Base-by-base conservation (phyloP, 192 early-diverging fungal genomes). In the Geosiphon pyriformis region DNA sequence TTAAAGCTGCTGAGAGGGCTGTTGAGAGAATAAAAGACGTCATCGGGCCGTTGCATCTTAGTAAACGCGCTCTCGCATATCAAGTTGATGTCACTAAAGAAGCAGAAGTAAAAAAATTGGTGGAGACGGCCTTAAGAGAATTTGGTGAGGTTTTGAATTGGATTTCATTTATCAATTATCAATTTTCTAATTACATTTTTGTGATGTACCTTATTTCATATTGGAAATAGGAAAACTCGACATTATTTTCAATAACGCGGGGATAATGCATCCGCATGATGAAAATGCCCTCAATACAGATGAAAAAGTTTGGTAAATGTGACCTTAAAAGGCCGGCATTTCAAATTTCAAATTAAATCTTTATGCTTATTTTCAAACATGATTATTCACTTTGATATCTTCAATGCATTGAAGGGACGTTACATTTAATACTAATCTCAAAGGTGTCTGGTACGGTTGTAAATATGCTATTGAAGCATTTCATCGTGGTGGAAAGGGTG, bases 371-470 rank as follows among this genome's bases (percentile, higher is more conserved):
- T n/a, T n/a, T n/a, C n/a, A n/a, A n/a, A n/a, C n/a, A n/a, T n/a
- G n/a, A n/a, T n/a, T n/a, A n/a, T n/a, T n/a, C n/a, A n/a, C n/a
- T 65, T 4, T 47, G 34, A n/a, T 62, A 30, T n/a, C n/a, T 30
- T 25, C 20, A 61, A 32, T 55, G 37, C 37, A 8, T 31, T 65
- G 22, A 59, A 85, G 83, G 84, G 80, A 87, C 51, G 47, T 82
- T 48, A 86, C 84, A 26, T 83, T 92, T 84, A 77, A 89, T 55
- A 88, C 91, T 72, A 94, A 94, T 72, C 87, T 92, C 35, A 94
- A 94, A 72, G 90, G 92, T 26, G 92, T 94, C 20, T 94, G 92
- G 92, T 92, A 72, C 70, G 92, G 92, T 31, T 91, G 88, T 78
- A 89, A 89, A 61, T 85, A 94, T 57, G 88, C 80, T 53, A 90